Percentiles rank a stretch among this genome's conserved stretches.
Conservation (phyloP, 495 filamentous ascomycete species). For the Lasiosphaeria ovina region DNA sequence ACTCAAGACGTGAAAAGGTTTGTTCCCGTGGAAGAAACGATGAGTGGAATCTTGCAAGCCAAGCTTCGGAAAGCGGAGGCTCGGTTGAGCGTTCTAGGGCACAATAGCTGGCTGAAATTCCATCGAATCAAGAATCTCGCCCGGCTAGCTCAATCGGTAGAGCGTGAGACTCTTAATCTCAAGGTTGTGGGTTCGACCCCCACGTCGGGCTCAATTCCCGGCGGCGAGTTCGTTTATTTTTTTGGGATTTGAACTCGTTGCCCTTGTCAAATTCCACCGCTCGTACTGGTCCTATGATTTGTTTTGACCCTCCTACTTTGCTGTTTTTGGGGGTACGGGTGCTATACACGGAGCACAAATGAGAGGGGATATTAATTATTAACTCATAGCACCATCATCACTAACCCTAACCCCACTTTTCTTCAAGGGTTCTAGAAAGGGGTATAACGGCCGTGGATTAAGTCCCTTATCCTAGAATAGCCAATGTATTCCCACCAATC, state of each 20-base stretch:
- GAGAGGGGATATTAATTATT: too few species aligned
- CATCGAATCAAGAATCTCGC: slow-evolving; percentile 12
- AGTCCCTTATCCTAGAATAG: too few species aligned
- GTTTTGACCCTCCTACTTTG: neutral
- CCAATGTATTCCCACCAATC: too few species aligned
- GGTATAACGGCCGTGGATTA: too few species aligned
- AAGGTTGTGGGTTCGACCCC: slow-evolving; percentile 35
- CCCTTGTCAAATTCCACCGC: neutral
- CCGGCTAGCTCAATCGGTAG: slow-evolving; percentile 78
- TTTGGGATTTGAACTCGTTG: neutral
- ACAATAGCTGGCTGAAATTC: neutral
- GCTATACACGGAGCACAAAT: too few species aligned
- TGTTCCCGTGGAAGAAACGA: too few species aligned
- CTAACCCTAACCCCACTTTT: too few species aligned
- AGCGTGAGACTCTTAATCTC: slow-evolving; percentile 57
- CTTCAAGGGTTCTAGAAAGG: too few species aligned
- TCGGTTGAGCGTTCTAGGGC: neutral
- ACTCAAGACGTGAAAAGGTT: too few species aligned
- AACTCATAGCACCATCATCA: too few species aligned
- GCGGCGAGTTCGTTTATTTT: slow-evolving; percentile 6
- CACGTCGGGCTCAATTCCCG: slow-evolving; percentile 35
- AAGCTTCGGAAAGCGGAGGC: neutral
- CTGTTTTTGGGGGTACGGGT: too few species aligned
- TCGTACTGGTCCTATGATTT: neutral
- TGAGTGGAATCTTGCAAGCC: neutral